A percentile compares a stretch with the other conserved stretches of the same genome.
phyloP scores from a whole-genome alignment of 2,329 filamentous ascomycete genomes.

The Colletotrichum caudatum region DNA sequence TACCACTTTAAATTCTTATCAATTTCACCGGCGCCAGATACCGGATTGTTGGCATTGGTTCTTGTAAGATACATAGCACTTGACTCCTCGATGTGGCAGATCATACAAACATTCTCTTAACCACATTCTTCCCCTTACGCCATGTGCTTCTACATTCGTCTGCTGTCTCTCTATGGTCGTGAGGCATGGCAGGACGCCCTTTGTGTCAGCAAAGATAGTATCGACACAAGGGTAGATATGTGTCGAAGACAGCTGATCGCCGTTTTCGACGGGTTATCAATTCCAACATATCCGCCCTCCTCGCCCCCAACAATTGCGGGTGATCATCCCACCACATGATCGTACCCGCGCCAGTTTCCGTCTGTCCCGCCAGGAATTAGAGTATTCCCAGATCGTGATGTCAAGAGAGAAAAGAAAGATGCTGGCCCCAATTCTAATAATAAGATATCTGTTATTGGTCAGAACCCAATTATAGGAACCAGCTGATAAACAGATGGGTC shows the following conservation, averaged over 20 bases:
- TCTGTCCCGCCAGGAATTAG: too few species aligned
- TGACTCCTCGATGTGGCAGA: neutral
- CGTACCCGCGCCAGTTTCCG: too few species aligned
- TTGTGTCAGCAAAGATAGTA: conserved; percentile 1
- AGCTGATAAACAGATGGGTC: neutral
- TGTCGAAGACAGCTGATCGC: conserved; percentile 60
- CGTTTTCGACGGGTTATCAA: conserved; percentile 56
- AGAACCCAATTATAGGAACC: too few species aligned
- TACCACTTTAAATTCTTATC: neutral
- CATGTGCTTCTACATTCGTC: conserved; percentile 2
- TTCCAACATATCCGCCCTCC: conserved; percentile 63
- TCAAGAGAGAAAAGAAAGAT: neutral
- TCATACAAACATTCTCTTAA: neutral
- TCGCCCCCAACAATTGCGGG: neutral
- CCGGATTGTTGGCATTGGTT: neutral
- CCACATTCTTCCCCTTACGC: neutral
- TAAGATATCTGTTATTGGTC: neutral
- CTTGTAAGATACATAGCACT: neutral
- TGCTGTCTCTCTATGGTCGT: too few species aligned
- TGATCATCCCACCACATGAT: neutral
- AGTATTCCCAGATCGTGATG: too few species aligned
- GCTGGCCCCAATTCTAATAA: neutral
- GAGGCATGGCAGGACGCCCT: neutral
- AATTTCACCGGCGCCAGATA: neutral
- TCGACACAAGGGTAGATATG: conserved; percentile 39